These are phyloP conservation scores for Solanum neorickii DNA, from an alignment of 257 asterid genomes.

Conservation along the genomic window DNA sequence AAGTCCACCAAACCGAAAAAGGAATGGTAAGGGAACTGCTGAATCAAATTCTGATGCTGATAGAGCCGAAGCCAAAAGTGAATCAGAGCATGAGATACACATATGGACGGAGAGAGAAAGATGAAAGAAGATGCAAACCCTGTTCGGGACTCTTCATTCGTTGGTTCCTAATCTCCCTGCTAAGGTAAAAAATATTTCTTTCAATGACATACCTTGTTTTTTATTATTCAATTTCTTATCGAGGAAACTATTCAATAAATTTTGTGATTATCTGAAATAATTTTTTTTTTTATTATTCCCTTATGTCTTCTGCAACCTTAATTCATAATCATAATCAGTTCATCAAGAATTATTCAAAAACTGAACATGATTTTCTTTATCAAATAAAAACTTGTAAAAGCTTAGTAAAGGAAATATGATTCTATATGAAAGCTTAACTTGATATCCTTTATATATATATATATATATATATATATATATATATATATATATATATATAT, in stretches of 20 bases:
- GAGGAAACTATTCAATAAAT: background rate
- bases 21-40: background rate
- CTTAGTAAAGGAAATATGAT: background rate
- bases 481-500: too few species aligned
- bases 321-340: background rate
- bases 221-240: background rate
- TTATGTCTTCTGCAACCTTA: too few species aligned
- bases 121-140: slow-evolving; percentile 77
- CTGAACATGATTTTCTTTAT: background rate
- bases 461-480: too few species aligned
- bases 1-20: background rate
- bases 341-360: background rate
- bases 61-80: slow-evolving; percentile 13
- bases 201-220: background rate
- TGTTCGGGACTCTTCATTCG: slow-evolving; percentile 65
- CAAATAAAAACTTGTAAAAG: background rate
- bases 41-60: background rate
- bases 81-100: slow-evolving; percentile 57
- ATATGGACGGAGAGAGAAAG: slow-evolving; percentile 82
- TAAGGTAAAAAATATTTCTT: slow-evolving; percentile 29
- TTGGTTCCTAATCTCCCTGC: slow-evolving; percentile 78
- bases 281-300: background rate
- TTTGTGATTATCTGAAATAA: background rate
- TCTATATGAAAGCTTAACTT: background rate
- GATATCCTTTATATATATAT: too few species aligned